A percentile compares a stretch with the other conserved stretches of the same genome.
phyloP scores from a whole-genome alignment of 2,329 filamentous ascomycete genomes.

The Trichoderma koningii region DNA sequence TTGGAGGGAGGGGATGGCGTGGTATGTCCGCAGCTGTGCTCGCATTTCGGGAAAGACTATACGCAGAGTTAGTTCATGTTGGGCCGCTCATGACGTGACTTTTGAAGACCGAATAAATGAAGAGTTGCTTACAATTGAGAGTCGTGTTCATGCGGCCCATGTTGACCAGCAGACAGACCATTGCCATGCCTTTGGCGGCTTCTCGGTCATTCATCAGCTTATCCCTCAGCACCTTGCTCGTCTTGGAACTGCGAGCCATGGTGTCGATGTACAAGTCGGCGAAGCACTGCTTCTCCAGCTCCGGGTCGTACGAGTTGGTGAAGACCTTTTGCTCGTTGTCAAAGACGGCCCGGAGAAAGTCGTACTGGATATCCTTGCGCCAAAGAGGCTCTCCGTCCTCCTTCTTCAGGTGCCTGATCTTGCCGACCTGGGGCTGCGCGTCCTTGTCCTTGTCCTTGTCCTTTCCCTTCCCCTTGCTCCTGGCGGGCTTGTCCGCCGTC shows the following conservation, averaged over 20 bases:
- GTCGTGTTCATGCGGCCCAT: constrained; percentile 99
- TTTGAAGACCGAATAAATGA: constrained; percentile 22
- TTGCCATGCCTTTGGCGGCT: constrained; percentile 96
- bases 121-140: constrained; percentile 73
- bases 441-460: constrained; percentile 41
- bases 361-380: constrained; percentile 85
- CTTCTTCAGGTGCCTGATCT: constrained; percentile 84
- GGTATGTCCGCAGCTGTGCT: constrained; percentile 94
- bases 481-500: constrained; percentile 44
- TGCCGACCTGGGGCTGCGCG: constrained; percentile 54
- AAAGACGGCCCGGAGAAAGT: constrained; percentile 80
- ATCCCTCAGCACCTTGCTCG: constrained; percentile 96
- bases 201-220: constrained; percentile 90
- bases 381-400: constrained; percentile 85
- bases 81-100: background rate
- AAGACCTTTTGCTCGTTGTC: constrained; percentile 76
- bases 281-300: constrained; percentile 71
- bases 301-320: constrained; percentile 81
- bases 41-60: constrained; percentile 99
- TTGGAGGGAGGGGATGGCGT: constrained; percentile 94
- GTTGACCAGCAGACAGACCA: constrained; percentile 97
- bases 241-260: constrained; percentile 98
- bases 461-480: constrained; percentile 40
- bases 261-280: constrained; percentile 97
- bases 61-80: background rate